Conservation (phyloP, 345 rosid genomes). For the Pseudoturritis turrita region DNA sequence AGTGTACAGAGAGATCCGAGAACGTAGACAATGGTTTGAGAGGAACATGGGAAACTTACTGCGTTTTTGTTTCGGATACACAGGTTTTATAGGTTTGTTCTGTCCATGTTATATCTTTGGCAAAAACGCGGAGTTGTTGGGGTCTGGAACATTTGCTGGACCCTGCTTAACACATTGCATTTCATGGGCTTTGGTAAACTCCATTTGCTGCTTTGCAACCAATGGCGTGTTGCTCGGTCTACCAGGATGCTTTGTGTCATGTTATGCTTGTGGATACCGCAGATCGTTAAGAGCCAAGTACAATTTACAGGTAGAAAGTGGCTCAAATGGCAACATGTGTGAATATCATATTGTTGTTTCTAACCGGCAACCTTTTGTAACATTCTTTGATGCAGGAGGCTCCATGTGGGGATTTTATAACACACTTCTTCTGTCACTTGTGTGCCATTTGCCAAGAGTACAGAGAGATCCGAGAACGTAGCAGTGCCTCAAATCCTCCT, state of each 20-base stretch:
- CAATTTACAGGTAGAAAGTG: slow-evolving; percentile 57
- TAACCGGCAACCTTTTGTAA: background rate
- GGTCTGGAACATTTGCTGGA: slow-evolving; percentile 82
- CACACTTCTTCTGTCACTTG: slow-evolving; percentile 88
- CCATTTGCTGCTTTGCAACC: slow-evolving; percentile 62
- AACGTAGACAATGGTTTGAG: background rate
- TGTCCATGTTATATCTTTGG: slow-evolving; percentile 89
- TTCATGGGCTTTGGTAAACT: slow-evolving; percentile 66
- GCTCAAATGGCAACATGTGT: background rate
- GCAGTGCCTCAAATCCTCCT: slow-evolving; percentile 29
- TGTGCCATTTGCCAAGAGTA: slow-evolving; percentile 94
- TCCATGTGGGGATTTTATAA: slow-evolving; percentile 74
- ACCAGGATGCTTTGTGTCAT: slow-evolving; percentile 84
- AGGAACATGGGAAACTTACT: background rate
- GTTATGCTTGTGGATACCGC: slow-evolving; percentile 87
- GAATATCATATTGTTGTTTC: background rate
- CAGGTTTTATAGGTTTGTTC: slow-evolving; percentile 73
- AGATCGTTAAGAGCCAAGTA: slow-evolving; percentile 62
- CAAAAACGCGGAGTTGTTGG: slow-evolving; percentile 78
- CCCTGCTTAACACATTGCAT: slow-evolving; percentile 73
- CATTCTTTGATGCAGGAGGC: slow-evolving; percentile 58
- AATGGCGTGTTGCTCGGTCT: slow-evolving; percentile 68
- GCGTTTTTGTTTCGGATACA: slow-evolving; percentile 1
- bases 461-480: slow-evolving; percentile 67
- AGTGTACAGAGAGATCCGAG: too few species aligned